Evolutionary conservation across 2,329 filamentous ascomycete genomes (phyloP), one percentile per base, ranked within the genome.

Genomic region (Ophiocordyceps camponoti-floridani): DNA sequence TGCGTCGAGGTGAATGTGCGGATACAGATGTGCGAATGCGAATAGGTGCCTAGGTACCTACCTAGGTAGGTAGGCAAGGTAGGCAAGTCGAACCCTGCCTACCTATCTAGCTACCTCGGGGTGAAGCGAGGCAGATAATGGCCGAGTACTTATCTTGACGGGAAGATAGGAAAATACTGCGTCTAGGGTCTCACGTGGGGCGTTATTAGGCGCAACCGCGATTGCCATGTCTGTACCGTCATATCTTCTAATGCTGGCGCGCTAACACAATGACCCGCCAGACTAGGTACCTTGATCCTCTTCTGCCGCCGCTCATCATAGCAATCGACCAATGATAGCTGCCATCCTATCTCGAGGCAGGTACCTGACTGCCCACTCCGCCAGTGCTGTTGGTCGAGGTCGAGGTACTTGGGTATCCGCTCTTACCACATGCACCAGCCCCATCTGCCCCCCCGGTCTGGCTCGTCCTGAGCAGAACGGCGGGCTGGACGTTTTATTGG

Each of bases 401-500:
- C 10, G n/a, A 41, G 26, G 40, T 41, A 41, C 26, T 26, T 26
- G 41, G 41, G 23, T 23, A 23, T 23, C 23, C 23, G 23, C 23
- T 23, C 16, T 12, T 37, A 27, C 18, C 16, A 27, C 19, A 54
- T 50, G 51, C 49, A 53, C 49, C 49, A 53, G 50, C 54, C 56
- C 53, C 52, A 54, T 57, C 53, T 58, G 35, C 40, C 43, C 30
- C 23, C 12, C 18, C 10, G 43, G 19, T 3, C 40, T 41, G 40
- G 40, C 40, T 45, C 30, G 16, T 38, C 40, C 44, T 37, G 19
- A 18, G 35, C 43, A 40, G 42, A 44, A 52, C 27, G 48, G 56
- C 60, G 57, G 62, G 61, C 61, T 23, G 23, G 23, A 62, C 61
- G 58, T 60, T 49, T 63, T 59, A 59, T 63, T 44, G 59, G 61